Evolutionary conservation across 164 flowering plant genomes (phyloP).

Genomic region (Nelumbo lutea): DNA sequence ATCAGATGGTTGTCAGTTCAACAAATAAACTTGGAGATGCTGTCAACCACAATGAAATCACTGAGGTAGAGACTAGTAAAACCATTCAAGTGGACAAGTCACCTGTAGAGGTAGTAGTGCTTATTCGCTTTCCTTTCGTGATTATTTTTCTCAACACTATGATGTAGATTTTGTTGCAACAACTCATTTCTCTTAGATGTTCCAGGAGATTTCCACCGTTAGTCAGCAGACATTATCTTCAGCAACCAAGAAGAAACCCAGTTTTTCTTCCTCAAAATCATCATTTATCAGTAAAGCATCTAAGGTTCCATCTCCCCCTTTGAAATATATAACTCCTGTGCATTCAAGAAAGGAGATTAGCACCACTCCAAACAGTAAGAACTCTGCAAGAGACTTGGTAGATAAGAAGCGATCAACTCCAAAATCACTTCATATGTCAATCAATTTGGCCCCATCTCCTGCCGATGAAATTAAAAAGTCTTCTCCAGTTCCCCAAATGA

Average conservation of each 20-base stretch:
- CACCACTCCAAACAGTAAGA: slow-evolving; percentile 26
- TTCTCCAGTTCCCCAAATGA: slow-evolving; percentile 24
- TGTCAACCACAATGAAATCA: slow-evolving; percentile 8
- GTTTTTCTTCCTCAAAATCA: slow-evolving; percentile 24
- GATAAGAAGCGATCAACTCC: slow-evolving; percentile 31
- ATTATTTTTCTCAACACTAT: not conserved
- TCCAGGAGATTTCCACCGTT: slow-evolving; percentile 28
- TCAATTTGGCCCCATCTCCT: slow-evolving; percentile 36
- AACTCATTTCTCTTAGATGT: slow-evolving; percentile 1
- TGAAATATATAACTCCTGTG: slow-evolving; percentile 21
- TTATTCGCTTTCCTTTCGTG: not conserved
- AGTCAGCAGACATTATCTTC: slow-evolving; percentile 18
- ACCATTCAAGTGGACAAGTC: slow-evolving; percentile 14
- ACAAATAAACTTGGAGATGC: slow-evolving; percentile 16
- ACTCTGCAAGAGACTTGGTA: slow-evolving; percentile 14
- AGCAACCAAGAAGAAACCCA: slow-evolving; percentile 23
- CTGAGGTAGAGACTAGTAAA: slow-evolving; percentile 9
- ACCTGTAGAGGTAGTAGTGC: slow-evolving; percentile 20
- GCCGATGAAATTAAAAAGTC: slow-evolving; percentile 23
- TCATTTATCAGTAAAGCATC: slow-evolving; percentile 25
- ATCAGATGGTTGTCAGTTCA: slow-evolving; percentile 12
- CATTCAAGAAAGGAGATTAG: slow-evolving; percentile 23
- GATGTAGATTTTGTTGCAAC: not conserved
- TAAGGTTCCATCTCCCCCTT: slow-evolving; percentile 24
- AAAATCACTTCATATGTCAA: slow-evolving; percentile 63